A percentile compares a stretch with the other conserved stretches of the same genome.
These are phyloP conservation scores for Sicyos baderoa DNA, from an alignment of 306 rosid species.

Conservation along the genomic window DNA sequence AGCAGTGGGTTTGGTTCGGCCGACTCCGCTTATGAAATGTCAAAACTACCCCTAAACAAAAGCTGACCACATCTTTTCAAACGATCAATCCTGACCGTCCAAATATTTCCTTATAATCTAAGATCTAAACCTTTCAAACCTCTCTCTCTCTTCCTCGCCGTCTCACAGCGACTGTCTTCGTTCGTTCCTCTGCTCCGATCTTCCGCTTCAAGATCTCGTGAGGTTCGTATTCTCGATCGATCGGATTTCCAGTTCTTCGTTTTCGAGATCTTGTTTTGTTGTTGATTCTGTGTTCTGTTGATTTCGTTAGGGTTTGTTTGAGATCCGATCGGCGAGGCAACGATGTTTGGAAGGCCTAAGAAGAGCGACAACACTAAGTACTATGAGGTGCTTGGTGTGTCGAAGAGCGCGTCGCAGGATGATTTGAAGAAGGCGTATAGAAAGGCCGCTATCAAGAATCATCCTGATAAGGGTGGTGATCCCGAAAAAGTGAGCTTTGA, in stretches of 20 bases:
- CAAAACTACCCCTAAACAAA: background rate
- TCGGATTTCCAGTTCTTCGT: background rate
- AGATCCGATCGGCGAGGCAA: slow-evolving; percentile 20
- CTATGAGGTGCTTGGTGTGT: slow-evolving; percentile 45
- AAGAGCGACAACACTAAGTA: slow-evolving; percentile 47
- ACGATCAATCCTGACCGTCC: slow-evolving; percentile 14
- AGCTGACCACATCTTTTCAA: slow-evolving; percentile 6
- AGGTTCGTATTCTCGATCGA: background rate
- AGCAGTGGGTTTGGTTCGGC: background rate
- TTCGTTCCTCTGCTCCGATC: background rate
- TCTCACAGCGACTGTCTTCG: background rate
- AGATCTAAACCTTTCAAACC: background rate
- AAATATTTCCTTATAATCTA: background rate
- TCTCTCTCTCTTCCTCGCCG: slow-evolving; percentile 17
- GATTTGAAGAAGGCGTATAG: slow-evolving; percentile 54
- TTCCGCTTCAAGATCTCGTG: background rate
- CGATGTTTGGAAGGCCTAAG: slow-evolving; percentile 52
- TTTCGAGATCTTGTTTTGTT: slow-evolving; percentile 9
- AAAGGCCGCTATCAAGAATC: slow-evolving; percentile 51
- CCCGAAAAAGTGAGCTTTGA: slow-evolving; percentile 35
- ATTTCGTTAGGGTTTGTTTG: slow-evolving; percentile 3
- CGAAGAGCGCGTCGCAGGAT: slow-evolving; percentile 45
- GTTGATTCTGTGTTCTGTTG: background rate
- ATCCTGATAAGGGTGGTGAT: slow-evolving; percentile 53
- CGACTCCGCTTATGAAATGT: background rate